phyloP scores from a whole-genome alignment of 2,329 filamentous ascomycete species.

The Tolypocladium nubicola region DNA sequence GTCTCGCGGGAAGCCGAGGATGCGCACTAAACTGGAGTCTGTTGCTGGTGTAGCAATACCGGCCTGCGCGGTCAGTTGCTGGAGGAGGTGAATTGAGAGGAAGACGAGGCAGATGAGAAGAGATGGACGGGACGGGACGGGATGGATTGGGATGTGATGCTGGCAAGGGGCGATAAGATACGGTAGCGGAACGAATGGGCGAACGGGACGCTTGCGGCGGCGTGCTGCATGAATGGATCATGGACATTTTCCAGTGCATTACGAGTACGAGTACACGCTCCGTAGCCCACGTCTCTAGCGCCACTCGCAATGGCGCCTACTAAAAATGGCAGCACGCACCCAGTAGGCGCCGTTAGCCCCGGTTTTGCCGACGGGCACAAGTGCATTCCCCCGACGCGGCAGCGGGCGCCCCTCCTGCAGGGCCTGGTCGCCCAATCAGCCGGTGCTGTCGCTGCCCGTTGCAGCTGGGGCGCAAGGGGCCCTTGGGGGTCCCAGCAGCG shows the following conservation, averaged over 20 bases:
- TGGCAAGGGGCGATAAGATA: not conserved
- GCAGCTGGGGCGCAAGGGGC: not conserved
- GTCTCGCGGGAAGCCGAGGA: not conserved
- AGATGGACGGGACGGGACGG: not conserved
- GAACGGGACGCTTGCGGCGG: not conserved
- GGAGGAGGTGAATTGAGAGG: not conserved
- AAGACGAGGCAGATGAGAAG: not conserved
- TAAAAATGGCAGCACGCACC: not conserved
- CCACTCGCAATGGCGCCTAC: not conserved
- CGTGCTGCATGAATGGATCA: not conserved
- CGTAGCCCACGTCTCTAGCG: not conserved
- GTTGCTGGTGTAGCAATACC: not conserved
- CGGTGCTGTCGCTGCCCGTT: not conserved
- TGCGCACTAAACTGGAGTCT: not conserved
- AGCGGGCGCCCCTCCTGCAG: not conserved
- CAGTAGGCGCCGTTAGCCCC: not conserved
- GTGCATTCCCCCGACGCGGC: too few species aligned
- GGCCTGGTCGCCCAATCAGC: not conserved
- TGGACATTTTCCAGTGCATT: not conserved
- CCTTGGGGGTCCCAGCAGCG: too few species aligned
- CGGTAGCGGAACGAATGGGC: not conserved
- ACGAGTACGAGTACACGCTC: too few species aligned
- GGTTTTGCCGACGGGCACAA: not conserved
- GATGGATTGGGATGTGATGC: not conserved
- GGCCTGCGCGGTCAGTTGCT: not conserved